phyloP scores from a whole-genome alignment of 2,329 filamentous ascomycete genomes.

The Diaporthe destruens region DNA sequence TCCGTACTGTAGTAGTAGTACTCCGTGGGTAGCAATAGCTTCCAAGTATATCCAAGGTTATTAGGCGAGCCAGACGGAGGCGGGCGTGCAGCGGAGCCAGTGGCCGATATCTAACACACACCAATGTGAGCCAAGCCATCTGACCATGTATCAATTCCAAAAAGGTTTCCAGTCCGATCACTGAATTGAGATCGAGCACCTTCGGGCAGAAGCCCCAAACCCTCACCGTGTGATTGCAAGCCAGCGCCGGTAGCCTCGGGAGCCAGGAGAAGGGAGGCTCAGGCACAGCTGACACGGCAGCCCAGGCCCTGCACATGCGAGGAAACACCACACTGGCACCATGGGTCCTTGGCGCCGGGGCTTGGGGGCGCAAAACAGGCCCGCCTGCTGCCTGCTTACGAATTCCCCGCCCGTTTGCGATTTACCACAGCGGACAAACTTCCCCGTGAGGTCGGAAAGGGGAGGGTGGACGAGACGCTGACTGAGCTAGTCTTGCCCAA shows the following conservation, averaged over 20 bases:
- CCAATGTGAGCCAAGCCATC: conserved; percentile 26
- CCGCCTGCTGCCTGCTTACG: conserved; percentile 16
- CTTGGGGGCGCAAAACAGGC: conserved; percentile 12
- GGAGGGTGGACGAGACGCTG: background rate
- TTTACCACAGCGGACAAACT: background rate
- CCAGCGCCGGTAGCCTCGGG: conserved; percentile 26
- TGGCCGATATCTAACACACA: conserved; percentile 28
- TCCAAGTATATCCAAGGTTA: background rate
- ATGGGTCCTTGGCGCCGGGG: conserved; percentile 7
- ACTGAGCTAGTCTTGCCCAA: background rate
- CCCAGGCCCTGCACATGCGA: background rate
- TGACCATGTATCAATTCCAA: conserved; percentile 25
- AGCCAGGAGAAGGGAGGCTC: background rate
- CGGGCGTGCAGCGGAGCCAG: conserved; percentile 17
- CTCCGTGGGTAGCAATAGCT: conserved; percentile 26
- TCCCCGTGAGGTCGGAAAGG: background rate
- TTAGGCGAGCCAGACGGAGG: conserved; percentile 21
- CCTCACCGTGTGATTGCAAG: conserved; percentile 25
- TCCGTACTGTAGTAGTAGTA: too few species aligned
- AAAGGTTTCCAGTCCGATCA: conserved; percentile 21
- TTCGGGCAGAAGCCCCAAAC: conserved; percentile 32
- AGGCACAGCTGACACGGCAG: conserved; percentile 23
- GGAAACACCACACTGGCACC: conserved; percentile 7
- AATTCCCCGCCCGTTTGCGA: background rate
- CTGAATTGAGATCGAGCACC: conserved; percentile 26